Base-by-base conservation (phyloP, 768 basidiomycete species). In the Mycena venus region DNA sequence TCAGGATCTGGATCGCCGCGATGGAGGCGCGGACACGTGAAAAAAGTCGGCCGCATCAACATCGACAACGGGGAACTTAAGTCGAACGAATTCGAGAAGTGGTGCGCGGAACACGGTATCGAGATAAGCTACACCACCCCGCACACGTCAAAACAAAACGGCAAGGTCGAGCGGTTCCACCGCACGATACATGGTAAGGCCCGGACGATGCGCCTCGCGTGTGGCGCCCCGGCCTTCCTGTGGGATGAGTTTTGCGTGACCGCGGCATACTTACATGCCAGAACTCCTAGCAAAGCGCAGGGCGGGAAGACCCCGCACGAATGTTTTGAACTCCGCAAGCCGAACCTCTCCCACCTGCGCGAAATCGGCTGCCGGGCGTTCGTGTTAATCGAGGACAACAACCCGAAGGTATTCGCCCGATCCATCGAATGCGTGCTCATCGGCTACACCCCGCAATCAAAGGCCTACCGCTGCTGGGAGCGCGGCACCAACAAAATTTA, bases 81-180 rank as follows among this genome's bases (percentile, higher is more conserved):
- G n/a, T 62, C 65, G 17, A 6, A 38, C 0, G 29, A 56, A 27
- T 64, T 80, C 40, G 36, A 53, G 0, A 65, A 38, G 1, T 83
- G 77, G 78, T 69, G 76, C 15, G 59, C 51, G 6, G 25, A 55
- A 0, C 40, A 67, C 4, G 79, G 82, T 9, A 77, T 68, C 0
- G 12, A 58, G 0, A 74, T 78, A 11, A 55, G 78, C 21, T 77
- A 66, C 66, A 83, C 82, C 0, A 82, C 83, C 0, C 80, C 85
- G 10, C 78, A 86, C 75, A 86, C 83, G 4, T 86, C 84, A 25
- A 80, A 80, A 0, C 81, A 84, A 11, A 86, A 83, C 68, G 84
- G 86, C 2, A 71, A 75, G 9, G 83, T 83, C 3, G 84, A 88
- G 62, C 78, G 82, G 0, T 64, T 83, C 44, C 85, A 88, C 62